phyloP scores from a whole-genome alignment of 2,329 filamentous ascomycete species.

The Xylaria sp. region DNA sequence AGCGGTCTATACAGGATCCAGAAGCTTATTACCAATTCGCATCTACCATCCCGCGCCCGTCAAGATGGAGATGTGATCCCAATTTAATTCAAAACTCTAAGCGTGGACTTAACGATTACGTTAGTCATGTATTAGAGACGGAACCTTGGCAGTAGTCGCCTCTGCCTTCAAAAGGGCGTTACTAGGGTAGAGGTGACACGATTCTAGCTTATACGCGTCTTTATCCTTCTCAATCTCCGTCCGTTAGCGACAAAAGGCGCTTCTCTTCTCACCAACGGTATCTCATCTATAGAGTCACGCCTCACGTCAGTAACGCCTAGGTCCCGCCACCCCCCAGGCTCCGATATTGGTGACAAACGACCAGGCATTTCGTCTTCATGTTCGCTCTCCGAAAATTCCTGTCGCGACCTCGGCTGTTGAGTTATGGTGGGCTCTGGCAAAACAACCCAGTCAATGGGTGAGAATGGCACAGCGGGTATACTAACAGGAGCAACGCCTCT shows the following conservation, averaged over 20 bases:
- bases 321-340: conserved; percentile 26
- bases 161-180: too few relatives aligned
- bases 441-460: conserved; percentile 30
- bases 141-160: too few relatives aligned
- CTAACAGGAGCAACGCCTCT: too few relatives aligned
- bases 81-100: too few relatives aligned
- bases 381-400: not conserved
- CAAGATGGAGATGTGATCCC: too few relatives aligned
- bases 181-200: too few relatives aligned
- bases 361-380: not conserved
- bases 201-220: not conserved
- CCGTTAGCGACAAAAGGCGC: not conserved
- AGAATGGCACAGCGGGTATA: not conserved
- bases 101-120: too few relatives aligned
- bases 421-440: not conserved
- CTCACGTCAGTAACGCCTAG: not conserved
- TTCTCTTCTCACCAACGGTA: not conserved
- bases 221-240: not conserved
- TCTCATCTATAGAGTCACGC: not conserved
- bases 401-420: not conserved
- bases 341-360: conserved; percentile 19
- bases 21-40: too few relatives aligned
- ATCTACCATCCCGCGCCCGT: too few relatives aligned
- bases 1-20: too few relatives aligned
- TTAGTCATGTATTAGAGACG: too few relatives aligned